Evolutionary conservation across 306 rosid species (phyloP), one percentile per base, ranked within the genome.

Genomic region (Lathyrus aphaca): DNA sequence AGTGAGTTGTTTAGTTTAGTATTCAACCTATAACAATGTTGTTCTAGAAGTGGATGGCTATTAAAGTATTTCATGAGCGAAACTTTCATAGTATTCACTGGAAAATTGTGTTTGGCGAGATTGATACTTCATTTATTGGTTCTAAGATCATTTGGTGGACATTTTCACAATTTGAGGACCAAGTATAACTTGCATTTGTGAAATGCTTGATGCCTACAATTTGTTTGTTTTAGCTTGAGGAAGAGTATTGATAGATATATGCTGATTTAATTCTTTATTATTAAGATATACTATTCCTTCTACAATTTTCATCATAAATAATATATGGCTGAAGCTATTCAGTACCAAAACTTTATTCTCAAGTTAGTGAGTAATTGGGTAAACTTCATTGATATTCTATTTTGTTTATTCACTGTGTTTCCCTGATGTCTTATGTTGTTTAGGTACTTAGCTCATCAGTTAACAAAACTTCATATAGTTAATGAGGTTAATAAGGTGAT

Each of bases 401-500:
- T 75, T 75, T 75, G 63, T 49, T 58, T 37, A 68, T 75, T 75
- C 14, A 59, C 39, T n/a, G n/a, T 25, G 32, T 68, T 67, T 13
- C 44, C 53, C 15, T 59, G 38, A 49, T 56, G 14, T 58, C 74
- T 71, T 54, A 35, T 60, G 77, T 46, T 73, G 74, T 75, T 70
- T 71, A 92, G 98, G 92, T 89, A 87, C 74, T 81, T 92, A 76
- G 80, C 87, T 30, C 91, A 92, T 74, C 96, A 92, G 75, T 78
- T 92, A 78, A 44, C 66, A 21, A 92, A 87, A 77, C 75, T 85
- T 82, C 92, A 89, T 71, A 72, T 88, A 80, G 92, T 92, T 45
- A 89, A 89, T 46, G 98, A 92, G 50, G 91, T 87, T 68, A 92
- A 89, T 86, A 89, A 92, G 98, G 98, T 92, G 82, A 62, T 68